Conservation (phyloP, 208 protist genomes). For the Trypanosoma conorhini region DNA sequence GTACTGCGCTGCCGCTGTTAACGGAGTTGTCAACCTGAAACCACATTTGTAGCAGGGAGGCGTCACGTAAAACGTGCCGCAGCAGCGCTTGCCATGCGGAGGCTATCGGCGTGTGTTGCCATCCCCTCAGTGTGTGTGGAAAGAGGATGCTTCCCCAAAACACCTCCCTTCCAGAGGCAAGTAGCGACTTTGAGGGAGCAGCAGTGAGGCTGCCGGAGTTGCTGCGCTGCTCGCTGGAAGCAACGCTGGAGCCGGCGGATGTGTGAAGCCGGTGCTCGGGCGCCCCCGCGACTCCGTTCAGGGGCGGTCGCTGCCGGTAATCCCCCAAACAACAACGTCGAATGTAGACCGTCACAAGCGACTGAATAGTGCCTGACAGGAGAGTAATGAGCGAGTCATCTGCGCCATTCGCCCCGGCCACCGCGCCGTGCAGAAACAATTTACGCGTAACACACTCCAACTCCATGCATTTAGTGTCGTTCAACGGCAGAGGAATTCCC, state of each 20-base stretch:
- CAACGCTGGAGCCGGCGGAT: not conserved
- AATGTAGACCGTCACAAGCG: conserved; percentile 15
- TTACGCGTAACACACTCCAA: conserved; percentile 7
- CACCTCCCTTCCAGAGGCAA: not conserved
- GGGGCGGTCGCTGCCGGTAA: not conserved
- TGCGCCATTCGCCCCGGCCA: not conserved
- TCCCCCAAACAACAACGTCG: conserved; percentile 9
- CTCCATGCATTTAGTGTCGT: not conserved
- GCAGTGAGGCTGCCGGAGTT: not conserved
- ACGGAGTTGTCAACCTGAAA: conserved; percentile 2
- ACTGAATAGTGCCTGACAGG: conserved; percentile 5
- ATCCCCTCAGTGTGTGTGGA: not conserved
- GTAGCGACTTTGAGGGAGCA: not conserved
- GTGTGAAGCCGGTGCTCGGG: not conserved
- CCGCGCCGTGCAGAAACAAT: conserved; percentile 22
- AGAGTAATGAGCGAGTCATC: conserved; percentile 6
- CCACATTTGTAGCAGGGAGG: conserved; percentile 19
- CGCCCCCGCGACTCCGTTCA: not conserved
- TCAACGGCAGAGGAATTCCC: not conserved
- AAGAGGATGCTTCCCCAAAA: conserved; percentile 12
- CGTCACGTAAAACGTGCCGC: conserved; percentile 9
- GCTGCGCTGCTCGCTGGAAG: not conserved
- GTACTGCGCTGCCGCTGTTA: not conserved
- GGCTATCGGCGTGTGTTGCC: not conserved
- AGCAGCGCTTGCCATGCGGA: conserved; percentile 20